Evolutionary conservation across 2,329 filamentous ascomycete species (phyloP).

Genomic region (Alternaria viburni): DNA sequence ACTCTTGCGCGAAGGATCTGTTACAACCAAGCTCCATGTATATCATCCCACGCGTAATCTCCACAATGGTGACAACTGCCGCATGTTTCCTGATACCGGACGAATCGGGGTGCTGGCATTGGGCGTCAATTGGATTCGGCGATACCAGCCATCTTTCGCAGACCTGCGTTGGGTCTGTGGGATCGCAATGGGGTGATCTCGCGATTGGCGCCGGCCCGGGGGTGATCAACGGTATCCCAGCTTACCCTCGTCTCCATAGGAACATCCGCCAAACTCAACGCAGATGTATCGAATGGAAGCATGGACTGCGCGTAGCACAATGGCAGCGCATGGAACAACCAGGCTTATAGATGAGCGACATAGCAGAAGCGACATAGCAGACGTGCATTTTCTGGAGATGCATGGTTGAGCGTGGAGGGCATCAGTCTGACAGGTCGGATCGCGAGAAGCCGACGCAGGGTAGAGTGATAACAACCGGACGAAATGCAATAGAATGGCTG

Average conservation of each 20-base stretch:
- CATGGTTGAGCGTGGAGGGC: background rate
- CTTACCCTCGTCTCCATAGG: conserved; percentile 6
- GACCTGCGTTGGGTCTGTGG: background rate
- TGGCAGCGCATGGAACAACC: background rate
- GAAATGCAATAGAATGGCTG: background rate
- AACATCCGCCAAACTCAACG: conserved; percentile 5
- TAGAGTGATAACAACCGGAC: background rate
- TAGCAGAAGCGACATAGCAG: too few relatives aligned
- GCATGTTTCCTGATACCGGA: background rate
- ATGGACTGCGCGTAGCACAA: background rate
- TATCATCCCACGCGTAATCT: conserved; percentile 3
- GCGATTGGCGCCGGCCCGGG: conserved; percentile 12
- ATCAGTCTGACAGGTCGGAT: background rate
- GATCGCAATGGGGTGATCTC: conserved; percentile 8
- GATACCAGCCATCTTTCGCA: conserved; percentile 9
- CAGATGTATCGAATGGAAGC: background rate
- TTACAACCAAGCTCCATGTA: background rate
- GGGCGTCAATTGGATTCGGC: background rate
- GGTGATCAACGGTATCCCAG: conserved; percentile 25
- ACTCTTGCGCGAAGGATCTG: background rate
- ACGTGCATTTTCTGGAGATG: background rate
- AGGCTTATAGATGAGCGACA: background rate
- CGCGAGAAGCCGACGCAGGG: background rate
- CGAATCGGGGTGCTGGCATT: conserved; percentile 2
- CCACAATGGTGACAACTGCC: background rate